phyloP scores from a whole-genome alignment of 2,329 filamentous ascomycete species.

The Incumbomyces delicatus region DNA sequence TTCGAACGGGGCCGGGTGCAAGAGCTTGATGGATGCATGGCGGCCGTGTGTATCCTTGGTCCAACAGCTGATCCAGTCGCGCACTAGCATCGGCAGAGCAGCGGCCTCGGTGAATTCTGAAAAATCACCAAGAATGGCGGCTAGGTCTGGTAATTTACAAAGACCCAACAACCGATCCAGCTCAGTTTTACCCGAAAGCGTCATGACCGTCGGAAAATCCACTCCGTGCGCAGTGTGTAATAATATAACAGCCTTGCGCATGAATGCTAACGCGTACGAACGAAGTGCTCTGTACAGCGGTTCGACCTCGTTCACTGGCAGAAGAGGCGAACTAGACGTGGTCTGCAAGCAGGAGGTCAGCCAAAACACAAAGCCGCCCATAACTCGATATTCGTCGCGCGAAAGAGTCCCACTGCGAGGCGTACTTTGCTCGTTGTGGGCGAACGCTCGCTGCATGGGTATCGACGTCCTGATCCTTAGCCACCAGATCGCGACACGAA shows the following conservation, averaged over 20 bases:
- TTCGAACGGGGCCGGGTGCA: conserved; percentile 88
- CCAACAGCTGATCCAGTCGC: conserved; percentile 66
- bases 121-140: conserved; percentile 62
- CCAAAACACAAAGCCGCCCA: conserved; percentile 6
- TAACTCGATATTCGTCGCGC: conserved; percentile 2
- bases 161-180: conserved; percentile 69
- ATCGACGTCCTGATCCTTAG: not conserved
- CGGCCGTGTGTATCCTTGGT: conserved; percentile 25
- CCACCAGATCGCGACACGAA: conserved; percentile 51
- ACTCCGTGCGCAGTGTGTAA: conserved; percentile 82
- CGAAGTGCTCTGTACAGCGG: conserved; percentile 39
- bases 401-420: conserved; percentile 3
- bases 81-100: conserved; percentile 42
- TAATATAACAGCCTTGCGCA: conserved; percentile 75
- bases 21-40: conserved; percentile 38
- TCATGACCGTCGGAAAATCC: conserved; percentile 65
- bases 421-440: not conserved
- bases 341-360: conserved; percentile 1
- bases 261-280: conserved; percentile 80
- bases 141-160: conserved; percentile 66
- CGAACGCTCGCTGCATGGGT: not conserved
- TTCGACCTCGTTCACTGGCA: conserved; percentile 8
- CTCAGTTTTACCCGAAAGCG: conserved; percentile 60
- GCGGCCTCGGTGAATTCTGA: conserved; percentile 30
- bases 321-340: conserved; percentile 3